phyloP scores from a whole-genome alignment of 345 rosid species.

The Populus pruinosa region DNA sequence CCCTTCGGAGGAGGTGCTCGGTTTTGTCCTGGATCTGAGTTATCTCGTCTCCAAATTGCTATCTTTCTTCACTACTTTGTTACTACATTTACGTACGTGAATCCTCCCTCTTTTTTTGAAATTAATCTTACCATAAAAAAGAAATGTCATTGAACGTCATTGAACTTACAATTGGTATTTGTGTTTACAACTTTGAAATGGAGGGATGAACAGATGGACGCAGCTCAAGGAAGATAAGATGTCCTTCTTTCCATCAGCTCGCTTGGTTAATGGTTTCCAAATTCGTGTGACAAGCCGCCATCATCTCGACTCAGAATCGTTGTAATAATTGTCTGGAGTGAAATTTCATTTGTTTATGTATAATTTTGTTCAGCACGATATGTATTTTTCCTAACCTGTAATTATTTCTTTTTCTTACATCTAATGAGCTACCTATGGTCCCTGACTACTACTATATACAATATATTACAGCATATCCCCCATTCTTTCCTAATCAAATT shows the following conservation, averaged over 20 bases:
- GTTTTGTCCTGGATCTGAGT: slow-evolving; percentile 85
- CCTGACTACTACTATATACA: too few species aligned
- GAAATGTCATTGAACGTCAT: too few species aligned
- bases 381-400: too few species aligned
- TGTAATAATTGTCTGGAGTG: too few species aligned
- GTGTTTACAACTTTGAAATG: not conserved
- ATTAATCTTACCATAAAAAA: not conserved
- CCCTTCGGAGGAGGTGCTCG: slow-evolving; percentile 92
- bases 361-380: too few species aligned
- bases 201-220: slow-evolving; percentile 48
- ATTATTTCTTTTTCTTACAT: too few species aligned
- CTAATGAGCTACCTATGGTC: too few species aligned
- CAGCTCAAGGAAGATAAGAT: slow-evolving; percentile 66
- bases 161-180: not conserved
- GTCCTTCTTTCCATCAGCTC: slow-evolving; percentile 84
- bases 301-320: not conserved
- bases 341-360: too few species aligned
- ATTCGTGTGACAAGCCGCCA: slow-evolving; percentile 40
- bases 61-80: slow-evolving; percentile 69
- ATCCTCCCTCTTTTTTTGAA: not conserved
- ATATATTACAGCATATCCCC: too few species aligned
- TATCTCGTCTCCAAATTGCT: slow-evolving; percentile 85
- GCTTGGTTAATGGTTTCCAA: slow-evolving; percentile 77
- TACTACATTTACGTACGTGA: slow-evolving; percentile 47
- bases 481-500: too few species aligned